These are phyloP conservation scores for Lizonia empirigonia DNA, from an alignment of 2,329 filamentous ascomycete species.

Conservation along the genomic window DNA sequence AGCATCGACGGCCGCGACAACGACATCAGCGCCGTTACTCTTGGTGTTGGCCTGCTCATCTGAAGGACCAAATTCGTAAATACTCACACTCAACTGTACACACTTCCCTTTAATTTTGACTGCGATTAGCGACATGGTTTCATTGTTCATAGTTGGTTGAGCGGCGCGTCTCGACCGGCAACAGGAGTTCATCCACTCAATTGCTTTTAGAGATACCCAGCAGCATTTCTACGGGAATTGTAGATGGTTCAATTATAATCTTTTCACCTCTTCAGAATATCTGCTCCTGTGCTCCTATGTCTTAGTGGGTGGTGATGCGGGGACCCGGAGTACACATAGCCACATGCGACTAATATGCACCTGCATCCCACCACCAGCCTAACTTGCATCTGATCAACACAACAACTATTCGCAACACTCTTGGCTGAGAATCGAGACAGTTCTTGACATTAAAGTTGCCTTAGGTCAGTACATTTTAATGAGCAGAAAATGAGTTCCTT, in stretches of 20 bases:
- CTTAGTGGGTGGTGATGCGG: conserved; percentile 7
- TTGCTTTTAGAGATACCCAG: conserved; percentile 18
- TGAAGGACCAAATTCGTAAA: conserved; percentile 9
- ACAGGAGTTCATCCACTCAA: conserved; percentile 3
- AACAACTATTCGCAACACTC: background rate
- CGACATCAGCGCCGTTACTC: conserved; percentile 24
- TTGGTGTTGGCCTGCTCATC: conserved; percentile 31
- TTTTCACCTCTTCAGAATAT: conserved; percentile 3
- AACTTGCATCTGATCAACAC: conserved; percentile 3
- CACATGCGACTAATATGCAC: conserved; percentile 6
- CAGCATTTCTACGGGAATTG: conserved; percentile 2
- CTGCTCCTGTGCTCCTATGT: too few species aligned
- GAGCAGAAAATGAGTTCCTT: background rate
- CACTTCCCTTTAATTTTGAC: conserved; percentile 8
- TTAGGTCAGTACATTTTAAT: background rate
- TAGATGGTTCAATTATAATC: conserved; percentile 12
- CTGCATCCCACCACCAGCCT: conserved; percentile 1
- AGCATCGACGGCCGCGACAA: conserved; percentile 25
- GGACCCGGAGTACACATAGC: conserved; percentile 4
- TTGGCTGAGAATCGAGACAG: background rate
- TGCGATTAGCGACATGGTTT: conserved; percentile 16
- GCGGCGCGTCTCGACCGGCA: conserved; percentile 10
- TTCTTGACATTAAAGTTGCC: too few species aligned
- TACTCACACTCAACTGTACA: background rate
- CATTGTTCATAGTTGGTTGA: conserved; percentile 7